Percentiles rank a stretch among this genome's conserved stretches.
Conservation (phyloP, 2,329 filamentous ascomycete genomes). For the Talaromyces sp. region DNA sequence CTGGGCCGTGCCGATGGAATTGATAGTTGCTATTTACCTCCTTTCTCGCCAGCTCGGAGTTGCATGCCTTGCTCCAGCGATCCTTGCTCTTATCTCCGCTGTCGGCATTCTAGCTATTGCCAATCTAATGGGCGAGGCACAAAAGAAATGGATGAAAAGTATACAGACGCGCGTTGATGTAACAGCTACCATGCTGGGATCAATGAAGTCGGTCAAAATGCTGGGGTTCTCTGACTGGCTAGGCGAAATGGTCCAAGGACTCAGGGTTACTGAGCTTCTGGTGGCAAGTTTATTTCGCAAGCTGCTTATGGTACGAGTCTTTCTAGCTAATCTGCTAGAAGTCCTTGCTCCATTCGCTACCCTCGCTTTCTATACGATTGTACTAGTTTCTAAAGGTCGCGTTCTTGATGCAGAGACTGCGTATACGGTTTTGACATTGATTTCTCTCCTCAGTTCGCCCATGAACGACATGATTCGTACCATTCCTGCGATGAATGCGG, state of each 20-base stretch:
- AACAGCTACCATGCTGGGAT: constrained; percentile 49
- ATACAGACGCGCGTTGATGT: constrained; percentile 18
- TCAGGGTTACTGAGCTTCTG: constrained; percentile 43
- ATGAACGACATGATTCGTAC: constrained; percentile 27
- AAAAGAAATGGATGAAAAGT: constrained; percentile 19
- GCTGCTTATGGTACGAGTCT: constrained; percentile 42
- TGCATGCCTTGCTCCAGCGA: constrained; percentile 45
- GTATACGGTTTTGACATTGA: constrained; percentile 30
- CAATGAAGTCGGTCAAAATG: constrained; percentile 56
- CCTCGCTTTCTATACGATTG: constrained; percentile 26
- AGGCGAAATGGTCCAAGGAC: constrained; percentile 37
- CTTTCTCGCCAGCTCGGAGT: constrained; percentile 43
- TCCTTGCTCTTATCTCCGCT: constrained; percentile 30
- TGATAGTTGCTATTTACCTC: constrained; percentile 47
- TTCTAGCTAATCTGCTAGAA: constrained; percentile 30
- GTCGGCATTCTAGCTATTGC: constrained; percentile 15
- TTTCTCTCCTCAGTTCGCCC: constrained; percentile 27
- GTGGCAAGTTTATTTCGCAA: constrained; percentile 44
- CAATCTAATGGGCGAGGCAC: constrained; percentile 14
- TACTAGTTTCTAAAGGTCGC: constrained; percentile 14
- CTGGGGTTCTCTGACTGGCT: constrained; percentile 47
- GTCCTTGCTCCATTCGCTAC: constrained; percentile 39
- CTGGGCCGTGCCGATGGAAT: constrained; percentile 47
- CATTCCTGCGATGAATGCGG: constrained; percentile 38
- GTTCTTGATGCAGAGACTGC: constrained; percentile 30